Conservation (phyloP, 192 early-diverging fungal genomes). For the Coemansia sp. region DNA sequence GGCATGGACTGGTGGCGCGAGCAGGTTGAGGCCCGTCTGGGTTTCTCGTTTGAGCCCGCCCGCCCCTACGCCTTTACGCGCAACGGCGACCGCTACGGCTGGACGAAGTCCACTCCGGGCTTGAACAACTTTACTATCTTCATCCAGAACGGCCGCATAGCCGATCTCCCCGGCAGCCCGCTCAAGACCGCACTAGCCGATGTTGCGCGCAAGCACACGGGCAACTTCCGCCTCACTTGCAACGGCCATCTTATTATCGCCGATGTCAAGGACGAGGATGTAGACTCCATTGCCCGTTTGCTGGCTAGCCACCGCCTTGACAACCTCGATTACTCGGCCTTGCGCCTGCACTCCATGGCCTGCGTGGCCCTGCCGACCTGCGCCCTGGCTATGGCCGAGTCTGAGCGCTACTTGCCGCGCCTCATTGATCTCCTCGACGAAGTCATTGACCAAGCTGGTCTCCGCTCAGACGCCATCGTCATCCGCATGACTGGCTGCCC, state of each 20-base stretch:
- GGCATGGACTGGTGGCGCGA: constrained; percentile 87
- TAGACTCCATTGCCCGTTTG: constrained; percentile 51
- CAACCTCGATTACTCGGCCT: constrained; percentile 74
- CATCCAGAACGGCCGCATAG: constrained; percentile 89
- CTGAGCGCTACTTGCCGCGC: constrained; percentile 89
- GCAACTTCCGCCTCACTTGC: constrained; percentile 84
- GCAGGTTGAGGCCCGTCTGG: constrained; percentile 80
- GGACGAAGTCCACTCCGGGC: constrained; percentile 53
- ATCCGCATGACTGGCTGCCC: constrained; percentile 99
- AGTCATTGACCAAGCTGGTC: constrained; percentile 74
- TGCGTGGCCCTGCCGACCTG: constrained; percentile 96
- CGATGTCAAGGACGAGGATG: constrained; percentile 69
- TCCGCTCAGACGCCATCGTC: constrained; percentile 85
- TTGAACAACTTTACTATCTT: constrained; percentile 77
- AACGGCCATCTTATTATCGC: constrained; percentile 91
- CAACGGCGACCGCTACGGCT: constrained; percentile 95
- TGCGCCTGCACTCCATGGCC: constrained; percentile 90
- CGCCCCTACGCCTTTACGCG: constrained; percentile 74
- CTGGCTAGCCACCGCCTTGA: constrained; percentile 72
- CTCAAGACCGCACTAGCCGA: constrained; percentile 77
- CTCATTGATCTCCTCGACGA: constrained; percentile 79
- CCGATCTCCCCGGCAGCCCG: constrained; percentile 70
- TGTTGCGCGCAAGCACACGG: constrained; percentile 70
- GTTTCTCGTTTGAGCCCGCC: constrained; percentile 63
- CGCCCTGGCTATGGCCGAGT: constrained; percentile 94